Evolutionary conservation across 768 basidiomycete species (phyloP).

Genomic region (Trametes meyenii): DNA sequence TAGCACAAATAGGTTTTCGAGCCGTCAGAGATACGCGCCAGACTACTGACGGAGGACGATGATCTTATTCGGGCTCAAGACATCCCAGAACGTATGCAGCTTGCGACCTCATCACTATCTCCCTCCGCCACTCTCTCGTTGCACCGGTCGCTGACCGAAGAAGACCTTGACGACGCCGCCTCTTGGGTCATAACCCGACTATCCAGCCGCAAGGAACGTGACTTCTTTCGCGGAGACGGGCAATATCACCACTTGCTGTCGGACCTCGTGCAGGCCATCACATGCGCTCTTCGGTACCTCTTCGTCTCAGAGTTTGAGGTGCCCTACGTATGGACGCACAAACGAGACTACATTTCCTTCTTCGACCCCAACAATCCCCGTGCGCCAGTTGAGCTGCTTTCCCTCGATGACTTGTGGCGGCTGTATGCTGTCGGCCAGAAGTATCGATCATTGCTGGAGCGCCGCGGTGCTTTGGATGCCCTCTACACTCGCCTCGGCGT

Average conservation of each 20-base stretch:
- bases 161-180: slow-evolving; percentile 79
- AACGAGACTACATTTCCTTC: slow-evolving; percentile 86
- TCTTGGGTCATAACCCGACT: slow-evolving; percentile 86
- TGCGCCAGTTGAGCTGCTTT: slow-evolving; percentile 70
- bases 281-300: slow-evolving; percentile 75
- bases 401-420: slow-evolving; percentile 85
- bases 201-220: slow-evolving; percentile 67
- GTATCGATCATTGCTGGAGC: slow-evolving; percentile 83
- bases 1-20: slow-evolving; percentile 80
- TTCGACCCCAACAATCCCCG: slow-evolving; percentile 71
- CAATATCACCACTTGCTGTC: slow-evolving; percentile 59
- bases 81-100: slow-evolving; percentile 94
- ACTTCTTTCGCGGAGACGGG: slow-evolving; percentile 72
- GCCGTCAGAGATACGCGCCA: slow-evolving; percentile 90
- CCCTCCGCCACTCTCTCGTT: slow-evolving; percentile 59
- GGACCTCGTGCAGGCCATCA: slow-evolving; percentile 78
- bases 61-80: slow-evolving; percentile 89
- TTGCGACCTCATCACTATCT: slow-evolving; percentile 84
- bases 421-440: slow-evolving; percentile 87
- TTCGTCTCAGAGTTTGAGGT: slow-evolving; percentile 92
- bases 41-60: slow-evolving; percentile 91
- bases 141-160: slow-evolving; percentile 65
- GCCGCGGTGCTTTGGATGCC: slow-evolving; percentile 60
- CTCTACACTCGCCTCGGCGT: slow-evolving; percentile 71
- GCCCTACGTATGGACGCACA: slow-evolving; percentile 93